Evolutionary conservation across 202 grass and related monocot genomes (phyloP), one percentile per base, ranked within the genome.

Genomic region (Schoenoplectus triqueter): DNA sequence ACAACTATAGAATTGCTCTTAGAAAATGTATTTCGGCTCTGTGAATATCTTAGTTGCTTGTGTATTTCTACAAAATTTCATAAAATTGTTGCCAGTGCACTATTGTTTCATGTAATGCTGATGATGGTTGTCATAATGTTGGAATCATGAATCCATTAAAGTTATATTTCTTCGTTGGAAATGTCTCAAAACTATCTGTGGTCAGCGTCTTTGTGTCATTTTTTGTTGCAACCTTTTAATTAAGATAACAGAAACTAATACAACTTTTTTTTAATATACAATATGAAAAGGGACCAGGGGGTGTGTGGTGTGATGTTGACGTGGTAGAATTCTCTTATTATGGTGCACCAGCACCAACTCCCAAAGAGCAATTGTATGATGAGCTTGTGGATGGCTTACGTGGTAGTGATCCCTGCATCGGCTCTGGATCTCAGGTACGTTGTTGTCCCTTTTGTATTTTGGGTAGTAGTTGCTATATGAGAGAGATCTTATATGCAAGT

Each of bases 301-400:
- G 91, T 4, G 88, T 96, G 46, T 96, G 94, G 94, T 96, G 94
- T 75, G 89, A 96, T 84, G 94, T 96, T 47, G 93, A 96, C 39
- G 93, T 96, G 65, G 87, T 96, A 60, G 93, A 96, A 83, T 96
- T 96, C 71, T 96, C 93, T 87, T 95, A 95, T 88, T 95, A 95
- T 78, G 93, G 93, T 78, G 93, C 93, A 82, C 93, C 93, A 40
- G 89, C 91, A 40, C 86, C 93, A 14, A 95, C 93, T 50, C 93
- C 91, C 6, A 95, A 95, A 85, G 93, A 95, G 65, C 93, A 95
- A 78, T 54, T 95, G 73, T 95, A 95, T 45, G 89, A 93, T 39
- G 86, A 95, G 66, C 93, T 95, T 71, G 89, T 93, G 4, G 89
- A 95, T 84, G 91, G 93, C 44, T 67, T 95, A 46, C 91, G 93